These are phyloP conservation scores for Penicillium fimorum DNA, from an alignment of 495 filamentous ascomycete species.

Conservation along the genomic window DNA sequence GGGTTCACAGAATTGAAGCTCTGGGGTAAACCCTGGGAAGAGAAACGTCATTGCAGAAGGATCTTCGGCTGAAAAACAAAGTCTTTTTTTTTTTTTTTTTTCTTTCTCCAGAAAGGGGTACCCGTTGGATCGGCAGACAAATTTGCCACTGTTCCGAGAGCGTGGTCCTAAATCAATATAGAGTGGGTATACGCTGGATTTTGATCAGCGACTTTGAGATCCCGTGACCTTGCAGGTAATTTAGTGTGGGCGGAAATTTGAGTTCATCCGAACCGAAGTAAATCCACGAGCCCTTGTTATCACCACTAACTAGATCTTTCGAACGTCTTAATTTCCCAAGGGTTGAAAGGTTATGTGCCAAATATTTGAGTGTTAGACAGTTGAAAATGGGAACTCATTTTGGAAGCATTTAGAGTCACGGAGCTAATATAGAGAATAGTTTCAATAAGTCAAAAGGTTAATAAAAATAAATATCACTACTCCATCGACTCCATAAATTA, in stretches of 20 bases:
- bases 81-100: background rate
- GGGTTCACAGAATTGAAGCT: background rate
- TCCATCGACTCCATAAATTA: background rate
- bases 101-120: background rate
- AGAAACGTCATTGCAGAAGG: constrained; percentile 7
- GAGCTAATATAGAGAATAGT: too few relatives aligned
- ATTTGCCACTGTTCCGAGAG: background rate
- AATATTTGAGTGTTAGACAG: background rate
- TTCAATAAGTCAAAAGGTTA: too few relatives aligned
- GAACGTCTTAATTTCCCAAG: background rate
- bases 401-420: too few relatives aligned
- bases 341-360: background rate
- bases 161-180: background rate
- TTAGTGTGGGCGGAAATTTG: background rate
- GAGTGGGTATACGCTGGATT: background rate
- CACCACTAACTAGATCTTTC: background rate
- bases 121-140: constrained; percentile 2
- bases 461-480: background rate
- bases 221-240: background rate
- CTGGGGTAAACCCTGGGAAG: constrained; percentile 1
- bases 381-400: too few relatives aligned
- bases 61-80: too few relatives aligned
- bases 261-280: background rate
- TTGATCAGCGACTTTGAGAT: background rate
- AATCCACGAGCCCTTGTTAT: background rate